phyloP scores from a whole-genome alignment of 345 rosid species.

The Eucalyptus tenuipes region DNA sequence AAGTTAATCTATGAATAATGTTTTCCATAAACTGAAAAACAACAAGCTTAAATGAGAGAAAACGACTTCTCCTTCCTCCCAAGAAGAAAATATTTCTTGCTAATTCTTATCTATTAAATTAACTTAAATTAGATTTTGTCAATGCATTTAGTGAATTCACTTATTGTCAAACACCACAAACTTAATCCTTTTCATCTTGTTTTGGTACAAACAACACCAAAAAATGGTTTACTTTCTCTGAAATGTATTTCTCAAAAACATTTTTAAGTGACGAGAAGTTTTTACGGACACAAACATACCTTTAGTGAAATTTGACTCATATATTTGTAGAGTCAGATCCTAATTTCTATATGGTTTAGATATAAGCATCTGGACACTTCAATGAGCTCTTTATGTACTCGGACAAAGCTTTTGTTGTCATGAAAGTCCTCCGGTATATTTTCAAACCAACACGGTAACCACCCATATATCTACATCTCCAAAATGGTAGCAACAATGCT shows the following conservation, averaged over 20 bases:
- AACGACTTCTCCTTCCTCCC: background rate
- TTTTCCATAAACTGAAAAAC: rapidly evolving
- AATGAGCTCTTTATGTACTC: background rate
- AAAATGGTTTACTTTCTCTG: background rate
- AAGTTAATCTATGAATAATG: rapidly evolving
- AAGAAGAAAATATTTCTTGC: background rate
- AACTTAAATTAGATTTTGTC: background rate
- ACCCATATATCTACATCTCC: too few species aligned
- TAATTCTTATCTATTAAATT: background rate
- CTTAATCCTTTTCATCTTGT: background rate
- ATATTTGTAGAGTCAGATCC: background rate
- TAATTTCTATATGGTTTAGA: background rate
- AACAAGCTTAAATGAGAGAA: too few species aligned
- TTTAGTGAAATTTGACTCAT: background rate
- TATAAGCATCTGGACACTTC: background rate
- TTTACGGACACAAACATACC: background rate
- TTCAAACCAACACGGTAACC: too few species aligned
- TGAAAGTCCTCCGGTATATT: background rate
- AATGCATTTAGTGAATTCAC: background rate
- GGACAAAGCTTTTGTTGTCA: background rate
- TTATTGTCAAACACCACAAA: background rate
- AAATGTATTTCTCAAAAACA: background rate
- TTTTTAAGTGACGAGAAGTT: background rate
- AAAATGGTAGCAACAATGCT: too few species aligned
- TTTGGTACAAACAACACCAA: background rate